Percentiles rank a stretch among this genome's conserved stretches.
These are phyloP conservation scores for Coleophoma eucalyptorum DNA, from an alignment of 2,329 filamentous ascomycete genomes.

Conservation along the genomic window DNA sequence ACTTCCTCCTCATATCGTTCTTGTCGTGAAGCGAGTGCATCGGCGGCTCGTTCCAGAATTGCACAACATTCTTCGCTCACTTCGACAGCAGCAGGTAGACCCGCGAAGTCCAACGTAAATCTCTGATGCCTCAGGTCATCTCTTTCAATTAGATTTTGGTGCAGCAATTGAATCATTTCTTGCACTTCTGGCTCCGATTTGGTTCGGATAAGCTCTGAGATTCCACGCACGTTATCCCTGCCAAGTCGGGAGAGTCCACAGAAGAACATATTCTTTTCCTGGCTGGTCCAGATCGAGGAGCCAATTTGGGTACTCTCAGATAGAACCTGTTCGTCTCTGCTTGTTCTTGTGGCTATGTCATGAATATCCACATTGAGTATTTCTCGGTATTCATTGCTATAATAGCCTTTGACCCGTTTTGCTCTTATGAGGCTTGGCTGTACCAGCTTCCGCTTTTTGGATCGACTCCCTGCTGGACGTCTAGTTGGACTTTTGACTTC, in stretches of 20 bases:
- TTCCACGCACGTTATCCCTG: slow-evolving; percentile 53
- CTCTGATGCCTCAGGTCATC: slow-evolving; percentile 10
- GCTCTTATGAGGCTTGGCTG: slow-evolving; percentile 12
- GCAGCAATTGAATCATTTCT: slow-evolving; percentile 63
- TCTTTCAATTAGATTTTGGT: slow-evolving; percentile 34
- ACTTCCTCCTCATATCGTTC: slow-evolving; percentile 55
- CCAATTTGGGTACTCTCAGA: slow-evolving; percentile 58
- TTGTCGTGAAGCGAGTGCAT: slow-evolving; percentile 61
- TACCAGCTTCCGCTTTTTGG: slow-evolving; percentile 17
- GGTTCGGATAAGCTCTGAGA: slow-evolving; percentile 59
- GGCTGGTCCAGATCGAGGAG: slow-evolving; percentile 61
- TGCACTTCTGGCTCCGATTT: slow-evolving; percentile 75
- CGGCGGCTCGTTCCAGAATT: slow-evolving; percentile 65
- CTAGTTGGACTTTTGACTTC: slow-evolving; percentile 18
- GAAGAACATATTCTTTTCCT: slow-evolving; percentile 72
- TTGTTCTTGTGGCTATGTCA: slow-evolving; percentile 37
- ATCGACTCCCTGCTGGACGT: neutral
- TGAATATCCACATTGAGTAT: slow-evolving; percentile 54
- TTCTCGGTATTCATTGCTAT: slow-evolving; percentile 44
- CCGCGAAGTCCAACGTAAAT: slow-evolving; percentile 38
- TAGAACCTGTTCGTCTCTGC: slow-evolving; percentile 22
- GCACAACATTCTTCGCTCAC: slow-evolving; percentile 61
- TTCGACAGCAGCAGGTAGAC: slow-evolving; percentile 71
- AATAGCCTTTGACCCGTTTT: slow-evolving; percentile 33
- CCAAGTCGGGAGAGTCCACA: slow-evolving; percentile 61